Evolutionary conservation across 176 grass and related monocot genomes (phyloP), one percentile per base, ranked within the genome.

Genomic region (Oryza glumipatula): DNA sequence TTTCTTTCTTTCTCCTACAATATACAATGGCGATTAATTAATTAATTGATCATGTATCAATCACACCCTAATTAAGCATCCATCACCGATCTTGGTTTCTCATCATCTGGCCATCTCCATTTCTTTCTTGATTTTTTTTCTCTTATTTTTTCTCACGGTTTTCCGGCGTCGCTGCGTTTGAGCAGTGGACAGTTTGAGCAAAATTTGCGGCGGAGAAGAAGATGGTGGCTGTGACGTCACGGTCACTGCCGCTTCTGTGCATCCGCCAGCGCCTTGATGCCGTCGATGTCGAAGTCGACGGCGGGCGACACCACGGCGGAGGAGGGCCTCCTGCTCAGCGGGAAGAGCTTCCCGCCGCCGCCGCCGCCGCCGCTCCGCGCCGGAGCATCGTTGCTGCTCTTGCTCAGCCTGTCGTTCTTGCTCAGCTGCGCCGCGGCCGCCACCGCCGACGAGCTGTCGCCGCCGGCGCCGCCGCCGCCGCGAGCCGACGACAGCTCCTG

Each of bases 401-500:
- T 94, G 76, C 92, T 94, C 45, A 91, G 81, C 88, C 86, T 51
- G 76, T 91, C 92, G 47, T 91, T 66, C 83, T 61, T 90, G 64
- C 19, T 78, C 82, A 94, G 63, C 19, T 65, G 70, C 4, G 76
- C 19, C 1, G 21, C 7, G 12, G 44, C 17, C 0, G 72, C 15
- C 45, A 3, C n/a, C 0, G 6, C 38, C 38, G 38, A 39, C 17
- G 28, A 8, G 47, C 6, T 9, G 43, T 44, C 9, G 38, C 3
- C 38, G 73, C 16, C 26, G 38, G 0, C 38, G 73, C 16, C 26
- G 51, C 30, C 51, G 16, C 23, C 0, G 48, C 38, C 1, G 21
- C 65, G 48, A 11, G 2, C 21, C 19, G 71, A 22, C 39, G 80
- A 74, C 10, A 94, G 69, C 72, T 91, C 86, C 83, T 84, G 86